These are phyloP conservation scores for Gnomoniopsis sp. DNA, from an alignment of 2,329 filamentous ascomycete genomes.

Conservation along the genomic window DNA sequence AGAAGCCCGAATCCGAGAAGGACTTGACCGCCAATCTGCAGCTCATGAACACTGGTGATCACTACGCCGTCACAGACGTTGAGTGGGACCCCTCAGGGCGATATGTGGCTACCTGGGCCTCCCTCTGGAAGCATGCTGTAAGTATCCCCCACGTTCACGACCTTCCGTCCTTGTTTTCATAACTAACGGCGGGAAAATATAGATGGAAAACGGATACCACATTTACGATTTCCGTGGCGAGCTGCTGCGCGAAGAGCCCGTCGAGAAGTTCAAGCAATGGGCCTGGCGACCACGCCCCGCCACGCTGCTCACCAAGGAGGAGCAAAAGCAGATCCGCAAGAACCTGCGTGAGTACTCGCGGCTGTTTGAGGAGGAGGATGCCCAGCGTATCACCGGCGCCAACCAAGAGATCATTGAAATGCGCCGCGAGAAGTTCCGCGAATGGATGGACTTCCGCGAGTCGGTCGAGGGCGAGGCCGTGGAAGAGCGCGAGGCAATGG, in stretches of 20 bases:
- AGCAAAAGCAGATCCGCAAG: slow-evolving; percentile 97
- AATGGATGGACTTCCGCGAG: slow-evolving; percentile 85
- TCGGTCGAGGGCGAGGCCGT: slow-evolving; percentile 66
- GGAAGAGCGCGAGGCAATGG: slow-evolving; percentile 67
- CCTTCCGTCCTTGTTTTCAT: slow-evolving; percentile 14
- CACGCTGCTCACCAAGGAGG: slow-evolving; percentile 90
- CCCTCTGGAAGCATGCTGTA: slow-evolving; percentile 94
- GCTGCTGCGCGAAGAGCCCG: slow-evolving; percentile 80
- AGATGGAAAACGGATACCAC: slow-evolving; percentile 99
- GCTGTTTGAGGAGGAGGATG: slow-evolving; percentile 92
- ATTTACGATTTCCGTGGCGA: slow-evolving; percentile 95
- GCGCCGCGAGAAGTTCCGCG: slow-evolving; percentile 74
- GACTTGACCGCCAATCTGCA: slow-evolving; percentile 92
- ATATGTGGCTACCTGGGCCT: slow-evolving; percentile 90
- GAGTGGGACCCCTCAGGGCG: slow-evolving; percentile 98
- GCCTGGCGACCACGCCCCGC: slow-evolving; percentile 88
- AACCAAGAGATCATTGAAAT: slow-evolving; percentile 92
- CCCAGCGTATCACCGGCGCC: slow-evolving; percentile 87
- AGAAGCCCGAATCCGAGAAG: slow-evolving; percentile 90
- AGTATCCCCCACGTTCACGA: slow-evolving; percentile 34
- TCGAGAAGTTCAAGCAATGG: slow-evolving; percentile 98
- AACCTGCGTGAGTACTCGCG: slow-evolving; percentile 96
- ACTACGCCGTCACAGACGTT: slow-evolving; percentile 96
- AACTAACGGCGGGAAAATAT: slow-evolving; percentile 6
- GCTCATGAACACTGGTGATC: slow-evolving; percentile 88